Conservation (phyloP, 129 eudicot species). For the Flaveria trinervia region DNA sequence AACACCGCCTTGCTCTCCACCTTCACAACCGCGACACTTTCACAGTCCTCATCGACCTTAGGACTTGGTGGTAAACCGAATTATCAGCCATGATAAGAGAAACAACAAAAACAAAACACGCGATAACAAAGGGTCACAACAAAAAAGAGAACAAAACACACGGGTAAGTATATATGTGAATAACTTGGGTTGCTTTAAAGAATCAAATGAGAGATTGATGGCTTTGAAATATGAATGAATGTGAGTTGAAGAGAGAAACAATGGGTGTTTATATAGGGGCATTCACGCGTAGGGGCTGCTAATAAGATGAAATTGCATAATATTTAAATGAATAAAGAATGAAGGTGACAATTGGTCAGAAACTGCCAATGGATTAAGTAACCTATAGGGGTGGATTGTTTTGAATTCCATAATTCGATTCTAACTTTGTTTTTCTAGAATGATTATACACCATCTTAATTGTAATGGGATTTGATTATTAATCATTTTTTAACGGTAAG, state of each 20-base stretch:
- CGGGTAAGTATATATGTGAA: not conserved
- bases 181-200: not conserved
- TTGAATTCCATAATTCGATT: not conserved
- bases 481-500: too few species aligned
- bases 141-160: conserved; percentile 14
- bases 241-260: conserved; percentile 17
- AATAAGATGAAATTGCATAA: conserved; percentile 12
- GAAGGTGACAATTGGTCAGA: conserved; percentile 25
- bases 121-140: not conserved
- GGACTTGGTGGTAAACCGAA: conserved; percentile 29
- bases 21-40: conserved; percentile 26
- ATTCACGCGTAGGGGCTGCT: conserved; percentile 25
- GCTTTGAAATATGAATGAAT: conserved; percentile 27
- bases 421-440: not conserved
- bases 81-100: conserved; percentile 31
- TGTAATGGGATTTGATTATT: too few species aligned
- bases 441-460: too few species aligned
- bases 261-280: conserved; percentile 38
- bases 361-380: conserved; percentile 2
- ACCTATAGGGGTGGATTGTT: conserved; percentile 10
- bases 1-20: conserved; percentile 19
- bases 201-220: conserved; percentile 7
- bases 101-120: conserved; percentile 13
- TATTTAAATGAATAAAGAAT: conserved; percentile 23
- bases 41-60: conserved; percentile 29